Conservation (phyloP, 306 rosid genomes). For the Erythrophleum fordii region DNA sequence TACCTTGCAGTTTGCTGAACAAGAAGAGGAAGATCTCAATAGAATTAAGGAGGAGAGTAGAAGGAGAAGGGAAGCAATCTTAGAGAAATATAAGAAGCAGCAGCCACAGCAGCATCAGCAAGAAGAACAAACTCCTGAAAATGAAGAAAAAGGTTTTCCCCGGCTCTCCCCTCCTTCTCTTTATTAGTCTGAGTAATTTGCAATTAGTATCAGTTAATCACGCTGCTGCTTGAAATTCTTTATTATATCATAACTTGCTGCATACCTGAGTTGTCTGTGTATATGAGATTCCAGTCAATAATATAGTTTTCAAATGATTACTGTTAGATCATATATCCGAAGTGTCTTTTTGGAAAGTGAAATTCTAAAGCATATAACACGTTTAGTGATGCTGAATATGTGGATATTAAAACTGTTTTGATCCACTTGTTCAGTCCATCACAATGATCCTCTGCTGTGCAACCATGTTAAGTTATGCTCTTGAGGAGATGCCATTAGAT, state of each 20-base stretch:
- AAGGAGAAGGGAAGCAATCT: constrained; percentile 84
- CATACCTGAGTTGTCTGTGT: background rate
- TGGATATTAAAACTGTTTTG: background rate
- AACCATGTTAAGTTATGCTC: background rate
- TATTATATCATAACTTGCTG: background rate
- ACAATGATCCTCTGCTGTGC: background rate
- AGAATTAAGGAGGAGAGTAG: constrained; percentile 96
- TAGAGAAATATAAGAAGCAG: constrained; percentile 84
- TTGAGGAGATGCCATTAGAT: background rate
- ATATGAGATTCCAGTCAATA: background rate
- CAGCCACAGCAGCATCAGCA: constrained; percentile 44
- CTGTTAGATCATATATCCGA: background rate
- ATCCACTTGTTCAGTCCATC: background rate
- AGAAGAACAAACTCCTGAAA: constrained; percentile 45
- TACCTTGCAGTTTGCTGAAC: constrained; percentile 62
- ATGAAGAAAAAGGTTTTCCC: constrained; percentile 61
- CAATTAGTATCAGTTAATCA: background rate
- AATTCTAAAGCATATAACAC: background rate
- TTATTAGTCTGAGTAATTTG: background rate
- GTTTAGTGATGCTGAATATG: background rate
- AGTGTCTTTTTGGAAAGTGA: background rate
- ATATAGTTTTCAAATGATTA: constrained; percentile 6
- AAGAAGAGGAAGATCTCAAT: constrained; percentile 92
- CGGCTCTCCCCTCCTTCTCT: too few relatives aligned
- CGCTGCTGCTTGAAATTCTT: background rate